Conservation (phyloP, 805 yeast species). For the Teunomyces panamensis region DNA sequence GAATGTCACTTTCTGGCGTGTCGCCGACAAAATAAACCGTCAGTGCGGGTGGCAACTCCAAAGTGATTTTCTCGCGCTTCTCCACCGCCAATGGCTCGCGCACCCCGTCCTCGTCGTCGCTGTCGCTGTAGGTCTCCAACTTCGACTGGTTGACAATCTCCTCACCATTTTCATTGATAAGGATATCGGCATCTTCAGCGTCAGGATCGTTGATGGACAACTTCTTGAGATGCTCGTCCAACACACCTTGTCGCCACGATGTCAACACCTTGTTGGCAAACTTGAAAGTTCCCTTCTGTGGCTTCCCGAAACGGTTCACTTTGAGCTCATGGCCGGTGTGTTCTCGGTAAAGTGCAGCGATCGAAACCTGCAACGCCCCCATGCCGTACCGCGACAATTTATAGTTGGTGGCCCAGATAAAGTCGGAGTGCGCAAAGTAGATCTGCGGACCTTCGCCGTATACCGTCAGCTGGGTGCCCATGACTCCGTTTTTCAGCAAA, state of each 20-base stretch:
- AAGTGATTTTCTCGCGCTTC: constrained; percentile 38
- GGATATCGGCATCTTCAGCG: constrained; percentile 40
- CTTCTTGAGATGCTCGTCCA: constrained; percentile 69
- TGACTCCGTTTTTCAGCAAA: constrained; percentile 70
- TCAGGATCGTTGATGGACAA: constrained; percentile 42
- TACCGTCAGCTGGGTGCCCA: constrained; percentile 76
- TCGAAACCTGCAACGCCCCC: constrained; percentile 90
- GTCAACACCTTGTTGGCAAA: constrained; percentile 77
- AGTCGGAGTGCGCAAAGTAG: constrained; percentile 88
- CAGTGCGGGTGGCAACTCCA: constrained; percentile 75
- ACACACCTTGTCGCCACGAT: constrained; percentile 74
- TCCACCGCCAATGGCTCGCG: constrained; percentile 18
- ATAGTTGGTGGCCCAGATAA: constrained; percentile 91
- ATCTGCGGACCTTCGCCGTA: constrained; percentile 77
- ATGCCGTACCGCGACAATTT: constrained; percentile 82
- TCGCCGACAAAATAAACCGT: constrained; percentile 89
- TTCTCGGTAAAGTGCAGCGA: constrained; percentile 80
- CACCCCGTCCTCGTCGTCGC: constrained; percentile 23
- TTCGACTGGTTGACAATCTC: constrained; percentile 43
- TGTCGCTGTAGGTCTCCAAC: constrained; percentile 34
- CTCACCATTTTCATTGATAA: constrained; percentile 43
- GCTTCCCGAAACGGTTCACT: constrained; percentile 85
- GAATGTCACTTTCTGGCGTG: constrained; percentile 84
- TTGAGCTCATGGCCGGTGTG: constrained; percentile 79
- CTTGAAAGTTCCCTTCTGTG: constrained; percentile 81